Conservation (phyloP, 164 flowering plant genomes). For the Amborella trichopoda region DNA sequence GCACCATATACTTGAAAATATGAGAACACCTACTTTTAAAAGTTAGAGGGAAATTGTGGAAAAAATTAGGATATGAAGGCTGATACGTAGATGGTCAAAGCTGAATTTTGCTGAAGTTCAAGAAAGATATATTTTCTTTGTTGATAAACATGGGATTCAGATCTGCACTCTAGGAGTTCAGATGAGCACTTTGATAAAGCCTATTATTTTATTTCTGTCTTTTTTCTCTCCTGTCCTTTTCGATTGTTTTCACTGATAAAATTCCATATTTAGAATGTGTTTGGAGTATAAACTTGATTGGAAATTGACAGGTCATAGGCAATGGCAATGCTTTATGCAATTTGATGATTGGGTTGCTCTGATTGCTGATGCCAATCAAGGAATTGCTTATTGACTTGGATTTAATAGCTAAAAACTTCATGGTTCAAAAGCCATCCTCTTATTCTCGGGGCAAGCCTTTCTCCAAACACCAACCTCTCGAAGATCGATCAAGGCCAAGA, state of each 20-base stretch:
- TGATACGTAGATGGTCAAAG: too few relatives aligned
- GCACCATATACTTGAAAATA: too few relatives aligned
- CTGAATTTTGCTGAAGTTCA: too few relatives aligned
- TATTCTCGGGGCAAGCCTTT: slow-evolving; percentile 24
- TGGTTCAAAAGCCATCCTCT: slow-evolving; percentile 22
- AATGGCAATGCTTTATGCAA: slow-evolving; percentile 48
- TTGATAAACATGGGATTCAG: too few relatives aligned
- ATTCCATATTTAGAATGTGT: neutral
- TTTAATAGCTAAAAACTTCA: slow-evolving; percentile 50
- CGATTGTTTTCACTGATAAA: neutral
- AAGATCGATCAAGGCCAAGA: slow-evolving; percentile 32
- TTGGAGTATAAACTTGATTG: neutral
- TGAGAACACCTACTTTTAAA: too few relatives aligned
- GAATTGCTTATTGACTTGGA: slow-evolving; percentile 53
- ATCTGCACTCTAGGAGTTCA: too few relatives aligned
- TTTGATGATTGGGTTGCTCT: slow-evolving; percentile 71
- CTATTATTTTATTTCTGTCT: too few relatives aligned
- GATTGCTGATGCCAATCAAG: slow-evolving; percentile 54
- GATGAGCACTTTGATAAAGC: too few relatives aligned
- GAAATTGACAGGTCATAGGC: slow-evolving; percentile 50
- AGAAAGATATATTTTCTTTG: too few relatives aligned
- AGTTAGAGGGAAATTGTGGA: too few relatives aligned
- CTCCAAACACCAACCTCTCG: slow-evolving; percentile 28
- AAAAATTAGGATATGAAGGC: too few relatives aligned
- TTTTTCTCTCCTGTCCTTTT: neutral